Percentiles rank a stretch among this genome's conserved stretches.
These are phyloP conservation scores for Botrytis byssoidea DNA, from an alignment of 2,329 filamentous ascomycete genomes.

Conservation along the genomic window DNA sequence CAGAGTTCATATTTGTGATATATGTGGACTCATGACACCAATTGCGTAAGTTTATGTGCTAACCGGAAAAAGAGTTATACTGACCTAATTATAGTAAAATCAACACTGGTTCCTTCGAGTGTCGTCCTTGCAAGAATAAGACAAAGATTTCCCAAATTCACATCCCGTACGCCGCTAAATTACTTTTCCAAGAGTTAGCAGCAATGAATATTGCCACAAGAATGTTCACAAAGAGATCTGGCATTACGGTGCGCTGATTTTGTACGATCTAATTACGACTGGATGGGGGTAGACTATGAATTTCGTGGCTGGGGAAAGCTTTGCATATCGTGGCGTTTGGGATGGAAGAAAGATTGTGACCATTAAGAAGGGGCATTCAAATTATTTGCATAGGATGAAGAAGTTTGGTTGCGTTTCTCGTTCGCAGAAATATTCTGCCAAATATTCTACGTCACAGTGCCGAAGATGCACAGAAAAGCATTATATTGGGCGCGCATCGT, in stretches of 20 bases:
- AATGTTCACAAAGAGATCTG: conserved; percentile 89
- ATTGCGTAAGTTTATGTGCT: conserved; percentile 74
- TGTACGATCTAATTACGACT: conserved; percentile 25
- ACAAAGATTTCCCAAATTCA: conserved; percentile 97
- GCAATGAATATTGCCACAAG: conserved; percentile 98
- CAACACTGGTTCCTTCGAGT: conserved; percentile 94
- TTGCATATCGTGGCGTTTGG: conserved; percentile 38
- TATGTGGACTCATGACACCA: conserved; percentile 97
- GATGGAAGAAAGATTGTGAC: conserved; percentile 31
- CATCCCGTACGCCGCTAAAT: conserved; percentile 95
- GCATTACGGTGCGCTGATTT: conserved; percentile 64
- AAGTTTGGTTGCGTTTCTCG: conserved; percentile 12
- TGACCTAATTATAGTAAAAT: conserved; percentile 64
- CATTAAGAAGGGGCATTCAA: conserved; percentile 22
- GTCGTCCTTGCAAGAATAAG: conserved; percentile 97
- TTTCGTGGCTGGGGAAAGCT: conserved; percentile 23
- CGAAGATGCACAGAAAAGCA: conserved; percentile 9
- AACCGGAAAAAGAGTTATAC: background rate
- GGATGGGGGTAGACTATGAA: conserved; percentile 11
- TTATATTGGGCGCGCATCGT: conserved; percentile 14
- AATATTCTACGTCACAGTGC: background rate
- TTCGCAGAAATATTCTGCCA: background rate
- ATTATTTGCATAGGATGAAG: conserved; percentile 24
- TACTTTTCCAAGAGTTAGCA: conserved; percentile 96
- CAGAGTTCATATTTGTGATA: conserved; percentile 96